Evolutionary conservation across 2,329 filamentous ascomycete species (phyloP).

Genomic region (Pezizomycotina sp.): DNA sequence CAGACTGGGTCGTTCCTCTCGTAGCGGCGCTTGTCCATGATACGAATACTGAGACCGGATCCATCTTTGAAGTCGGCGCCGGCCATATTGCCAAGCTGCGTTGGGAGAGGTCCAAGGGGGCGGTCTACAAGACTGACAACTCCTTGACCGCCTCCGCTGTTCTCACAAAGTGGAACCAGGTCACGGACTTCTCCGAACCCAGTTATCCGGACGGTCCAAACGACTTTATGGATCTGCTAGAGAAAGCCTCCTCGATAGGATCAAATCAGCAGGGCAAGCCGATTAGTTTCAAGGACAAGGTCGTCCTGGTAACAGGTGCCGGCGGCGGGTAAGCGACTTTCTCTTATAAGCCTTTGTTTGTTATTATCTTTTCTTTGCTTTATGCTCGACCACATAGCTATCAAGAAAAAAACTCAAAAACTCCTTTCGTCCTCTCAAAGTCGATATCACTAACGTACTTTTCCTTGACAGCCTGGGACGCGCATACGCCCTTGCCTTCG

Average conservation of each 20-base stretch:
- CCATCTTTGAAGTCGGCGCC: slow-evolving; percentile 85
- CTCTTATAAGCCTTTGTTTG: slow-evolving; percentile 1
- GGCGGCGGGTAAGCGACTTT: slow-evolving; percentile 48
- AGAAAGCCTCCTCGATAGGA: slow-evolving; percentile 63
- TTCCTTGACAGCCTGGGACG: slow-evolving; percentile 53
- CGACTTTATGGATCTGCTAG: slow-evolving; percentile 73
- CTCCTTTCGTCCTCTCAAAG: too few species aligned
- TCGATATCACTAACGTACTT: slow-evolving; percentile 26
- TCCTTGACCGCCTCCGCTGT: slow-evolving; percentile 77
- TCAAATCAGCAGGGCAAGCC: slow-evolving; percentile 55
- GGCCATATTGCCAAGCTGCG: slow-evolving; percentile 83
- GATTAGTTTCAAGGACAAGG: slow-evolving; percentile 67
- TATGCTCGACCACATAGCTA: too few species aligned
- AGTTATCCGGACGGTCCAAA: slow-evolving; percentile 71
- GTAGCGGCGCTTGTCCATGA: slow-evolving; percentile 79
- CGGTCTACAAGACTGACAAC: slow-evolving; percentile 74
- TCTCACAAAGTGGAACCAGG: slow-evolving; percentile 73
- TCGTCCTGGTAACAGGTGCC: slow-evolving; percentile 73
- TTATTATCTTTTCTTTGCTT: too few species aligned
- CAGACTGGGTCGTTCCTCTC: slow-evolving; percentile 87
- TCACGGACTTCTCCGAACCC: slow-evolving; percentile 70
- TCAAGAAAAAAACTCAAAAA: too few species aligned
- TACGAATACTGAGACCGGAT: slow-evolving; percentile 67
- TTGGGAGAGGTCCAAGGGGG: slow-evolving; percentile 85
- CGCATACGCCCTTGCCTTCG: slow-evolving; percentile 74